Evolutionary conservation across 2,329 filamentous ascomycete species (phyloP).

Genomic region (Chrysoporthe deuterocubensis): DNA sequence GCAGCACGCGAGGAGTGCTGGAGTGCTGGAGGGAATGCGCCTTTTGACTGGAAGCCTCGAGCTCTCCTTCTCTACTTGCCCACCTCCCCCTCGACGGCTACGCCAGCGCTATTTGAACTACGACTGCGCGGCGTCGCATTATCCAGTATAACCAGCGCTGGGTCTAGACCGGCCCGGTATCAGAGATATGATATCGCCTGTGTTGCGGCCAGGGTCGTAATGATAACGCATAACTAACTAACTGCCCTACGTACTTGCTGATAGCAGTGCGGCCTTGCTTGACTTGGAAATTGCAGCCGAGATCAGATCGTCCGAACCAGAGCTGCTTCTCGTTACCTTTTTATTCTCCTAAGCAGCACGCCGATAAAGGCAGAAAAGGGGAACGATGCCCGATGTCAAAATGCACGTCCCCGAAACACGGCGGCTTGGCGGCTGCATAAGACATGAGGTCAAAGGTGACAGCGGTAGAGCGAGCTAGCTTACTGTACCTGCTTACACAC

Average conservation of each 20-base stretch:
- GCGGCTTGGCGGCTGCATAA: background rate
- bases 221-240: conserved; percentile 5
- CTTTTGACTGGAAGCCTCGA: background rate
- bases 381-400: background rate
- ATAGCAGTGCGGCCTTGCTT: background rate
- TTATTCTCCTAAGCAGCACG: too few species aligned
- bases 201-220: conserved; percentile 5
- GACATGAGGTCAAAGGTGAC: background rate
- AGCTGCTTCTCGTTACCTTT: too few species aligned
- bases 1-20: background rate
- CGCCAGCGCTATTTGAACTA: conserved; percentile 3
- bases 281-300: background rate
- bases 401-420: background rate
- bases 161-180: background rate
- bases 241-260: background rate
- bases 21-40: background rate
- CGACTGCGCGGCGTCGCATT: background rate
- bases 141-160: background rate
- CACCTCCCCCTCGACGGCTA: background rate
- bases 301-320: background rate
- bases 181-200: conserved; percentile 4
- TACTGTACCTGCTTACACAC: background rate
- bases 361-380: background rate
- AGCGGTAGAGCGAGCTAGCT: background rate
- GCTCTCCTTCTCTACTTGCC: background rate